Evolutionary conservation across 495 filamentous ascomycete genomes (phyloP).

Genomic region (Aspergillus conjunctus): DNA sequence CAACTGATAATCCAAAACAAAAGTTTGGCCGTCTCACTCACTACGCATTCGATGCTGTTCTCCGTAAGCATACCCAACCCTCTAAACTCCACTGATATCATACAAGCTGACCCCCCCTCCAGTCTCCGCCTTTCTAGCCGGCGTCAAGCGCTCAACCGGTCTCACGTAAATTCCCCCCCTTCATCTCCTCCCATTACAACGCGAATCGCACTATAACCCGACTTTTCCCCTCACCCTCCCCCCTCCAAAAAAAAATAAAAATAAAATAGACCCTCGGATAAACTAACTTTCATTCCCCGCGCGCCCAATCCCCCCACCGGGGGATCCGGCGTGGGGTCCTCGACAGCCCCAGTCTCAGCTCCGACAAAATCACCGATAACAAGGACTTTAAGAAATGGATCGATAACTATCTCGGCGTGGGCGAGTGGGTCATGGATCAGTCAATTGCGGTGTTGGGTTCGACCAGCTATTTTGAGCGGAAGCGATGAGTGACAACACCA

Average conservation of each 20-base stretch:
- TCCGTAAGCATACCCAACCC: conserved; percentile 60
- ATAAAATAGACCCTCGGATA: not conserved
- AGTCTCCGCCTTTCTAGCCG: conserved; percentile 96
- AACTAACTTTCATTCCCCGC: conserved; percentile 39
- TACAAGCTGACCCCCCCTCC: conserved; percentile 15
- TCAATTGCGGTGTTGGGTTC: conserved; percentile 87
- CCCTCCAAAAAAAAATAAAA: conserved; percentile 12
- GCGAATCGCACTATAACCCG: not conserved
- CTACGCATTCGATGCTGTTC: conserved; percentile 94
- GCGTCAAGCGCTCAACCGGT: conserved; percentile 93
- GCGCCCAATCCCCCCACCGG: conserved; percentile 37
- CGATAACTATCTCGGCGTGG: conserved; percentile 91
- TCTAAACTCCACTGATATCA: not conserved
- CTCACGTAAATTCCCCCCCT: conserved; percentile 76
- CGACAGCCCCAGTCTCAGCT: conserved; percentile 78
- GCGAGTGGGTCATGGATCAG: conserved; percentile 98
- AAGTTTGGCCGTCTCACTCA: conserved; percentile 92
- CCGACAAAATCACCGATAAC: conserved; percentile 81
- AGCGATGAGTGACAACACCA: conserved; percentile 55
- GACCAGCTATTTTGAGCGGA: conserved; percentile 86
- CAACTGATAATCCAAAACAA: conserved; percentile 17
- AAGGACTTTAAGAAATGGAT: conserved; percentile 88
- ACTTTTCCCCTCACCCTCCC: not conserved
- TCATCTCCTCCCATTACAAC: conserved; percentile 14
- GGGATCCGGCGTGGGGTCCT: conserved; percentile 37